Evolutionary conservation across 495 filamentous ascomycete species (phyloP).

Genomic region (Tuber brumale): DNA sequence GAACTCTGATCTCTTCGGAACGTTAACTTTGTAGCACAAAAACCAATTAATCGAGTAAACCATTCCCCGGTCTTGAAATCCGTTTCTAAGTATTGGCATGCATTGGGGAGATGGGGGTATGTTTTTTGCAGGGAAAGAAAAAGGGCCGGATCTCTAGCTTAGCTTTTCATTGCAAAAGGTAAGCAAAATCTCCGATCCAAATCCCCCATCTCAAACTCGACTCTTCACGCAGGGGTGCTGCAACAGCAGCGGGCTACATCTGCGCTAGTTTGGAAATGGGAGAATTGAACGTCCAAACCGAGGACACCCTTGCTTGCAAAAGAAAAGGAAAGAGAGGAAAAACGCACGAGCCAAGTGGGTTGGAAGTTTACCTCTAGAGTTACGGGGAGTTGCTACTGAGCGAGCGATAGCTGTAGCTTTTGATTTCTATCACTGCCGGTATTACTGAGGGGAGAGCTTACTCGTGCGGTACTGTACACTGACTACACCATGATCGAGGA

Average conservation of each 20-base stretch:
- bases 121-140: background rate
- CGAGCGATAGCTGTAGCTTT: background rate
- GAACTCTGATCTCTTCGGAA: background rate
- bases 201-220: constrained; percentile 1
- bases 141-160: background rate
- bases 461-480: background rate
- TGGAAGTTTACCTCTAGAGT: background rate
- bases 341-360: background rate
- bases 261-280: background rate
- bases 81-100: background rate
- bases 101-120: background rate
- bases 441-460: background rate
- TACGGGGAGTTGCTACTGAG: background rate
- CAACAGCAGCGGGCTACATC: background rate
- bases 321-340: background rate
- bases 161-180: background rate
- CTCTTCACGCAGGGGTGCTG: background rate
- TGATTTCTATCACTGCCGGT: background rate
- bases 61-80: background rate
- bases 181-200: background rate
- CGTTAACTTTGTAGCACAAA: background rate
- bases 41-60: background rate
- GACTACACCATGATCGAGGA: background rate
- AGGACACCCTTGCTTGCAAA: background rate
- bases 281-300: background rate